Percentiles rank a stretch among this genome's conserved stretches.
Evolutionary conservation across 1,284 basidiomycete genomes (phyloP).

Genomic region (Sporisorium scitamineum): DNA sequence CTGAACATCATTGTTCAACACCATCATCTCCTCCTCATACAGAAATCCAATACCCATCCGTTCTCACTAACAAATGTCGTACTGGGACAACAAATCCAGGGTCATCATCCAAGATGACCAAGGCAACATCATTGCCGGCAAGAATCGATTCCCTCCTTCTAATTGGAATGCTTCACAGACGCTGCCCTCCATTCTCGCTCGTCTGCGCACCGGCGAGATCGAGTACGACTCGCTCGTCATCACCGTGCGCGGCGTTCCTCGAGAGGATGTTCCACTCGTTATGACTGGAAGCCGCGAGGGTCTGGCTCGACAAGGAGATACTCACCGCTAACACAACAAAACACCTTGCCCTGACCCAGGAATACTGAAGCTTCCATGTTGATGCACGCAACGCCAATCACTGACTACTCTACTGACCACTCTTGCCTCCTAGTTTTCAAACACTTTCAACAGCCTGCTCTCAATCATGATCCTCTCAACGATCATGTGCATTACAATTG

Average conservation of each 20-base stretch:
- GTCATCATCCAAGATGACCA: constrained; percentile 1
- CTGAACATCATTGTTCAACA: not conserved
- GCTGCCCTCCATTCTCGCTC: constrained; percentile 1
- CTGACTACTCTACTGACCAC: too few relatives aligned
- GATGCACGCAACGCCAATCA: too few relatives aligned
- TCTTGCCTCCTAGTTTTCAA: too few relatives aligned
- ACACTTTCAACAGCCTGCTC: too few relatives aligned
- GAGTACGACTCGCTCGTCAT: constrained; percentile 8
- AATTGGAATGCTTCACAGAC: not conserved
- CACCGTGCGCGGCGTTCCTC: constrained; percentile 6
- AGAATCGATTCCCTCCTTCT: constrained; percentile 10
- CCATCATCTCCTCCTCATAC: not conserved
- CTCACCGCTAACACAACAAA: not conserved
- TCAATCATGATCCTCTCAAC: too few relatives aligned
- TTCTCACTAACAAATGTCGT: constrained; percentile 1
- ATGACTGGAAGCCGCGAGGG: not conserved
- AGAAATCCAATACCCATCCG: not conserved
- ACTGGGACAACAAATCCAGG: constrained; percentile 10
- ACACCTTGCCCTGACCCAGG: not conserved
- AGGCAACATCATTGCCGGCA: constrained; percentile 2
- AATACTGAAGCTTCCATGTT: too few relatives aligned
- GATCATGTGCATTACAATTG: too few relatives aligned
- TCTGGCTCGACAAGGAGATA: not conserved
- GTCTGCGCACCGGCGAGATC: constrained; percentile 1
- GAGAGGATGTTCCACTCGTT: not conserved